These are phyloP conservation scores for Orbilia quercus DNA, from an alignment of 2,329 filamentous ascomycete genomes.

Conservation along the genomic window DNA sequence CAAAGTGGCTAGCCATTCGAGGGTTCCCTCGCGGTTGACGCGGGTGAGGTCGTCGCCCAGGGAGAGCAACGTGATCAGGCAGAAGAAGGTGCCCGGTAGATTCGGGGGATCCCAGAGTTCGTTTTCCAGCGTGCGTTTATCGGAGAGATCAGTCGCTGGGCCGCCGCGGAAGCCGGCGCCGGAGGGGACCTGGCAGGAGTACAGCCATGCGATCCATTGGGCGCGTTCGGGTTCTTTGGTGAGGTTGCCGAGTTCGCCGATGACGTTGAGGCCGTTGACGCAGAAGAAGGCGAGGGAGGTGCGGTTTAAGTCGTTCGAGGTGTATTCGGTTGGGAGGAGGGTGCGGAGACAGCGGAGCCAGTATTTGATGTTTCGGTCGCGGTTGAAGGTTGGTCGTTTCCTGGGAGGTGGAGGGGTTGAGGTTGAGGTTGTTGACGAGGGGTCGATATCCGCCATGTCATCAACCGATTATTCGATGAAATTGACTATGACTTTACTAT, in stretches of 20 bases:
- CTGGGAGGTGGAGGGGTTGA: constrained; percentile 18
- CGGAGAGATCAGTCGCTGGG: constrained; percentile 73
- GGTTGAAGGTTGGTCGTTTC: constrained; percentile 65
- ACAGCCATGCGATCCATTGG: constrained; percentile 78
- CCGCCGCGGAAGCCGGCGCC: constrained; percentile 89
- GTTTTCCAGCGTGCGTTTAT: constrained; percentile 64
- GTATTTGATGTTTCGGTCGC: constrained; percentile 82
- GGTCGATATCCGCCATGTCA: constrained; percentile 37
- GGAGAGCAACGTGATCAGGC: constrained; percentile 77
- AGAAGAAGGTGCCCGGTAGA: constrained; percentile 88
- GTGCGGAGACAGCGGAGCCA: constrained; percentile 89
- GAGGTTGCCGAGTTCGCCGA: constrained; percentile 72
- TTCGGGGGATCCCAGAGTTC: constrained; percentile 75
- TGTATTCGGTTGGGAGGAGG: constrained; percentile 83
- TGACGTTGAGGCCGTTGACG: constrained; percentile 83
- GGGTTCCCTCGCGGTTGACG: constrained; percentile 74
- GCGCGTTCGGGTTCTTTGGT: constrained; percentile 67
- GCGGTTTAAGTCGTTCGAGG: constrained; percentile 87
- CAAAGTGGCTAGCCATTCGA: constrained; percentile 79
- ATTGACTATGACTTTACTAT: no score
- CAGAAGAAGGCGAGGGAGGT: constrained; percentile 92
- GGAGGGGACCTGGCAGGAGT: constrained; percentile 80
- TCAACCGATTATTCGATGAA: no score
- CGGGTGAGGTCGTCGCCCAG: constrained; percentile 70
- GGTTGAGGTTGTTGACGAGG: constrained; percentile 23